phyloP scores from a whole-genome alignment of 306 rosid species.

The Lithocarpus polystachyus region DNA sequence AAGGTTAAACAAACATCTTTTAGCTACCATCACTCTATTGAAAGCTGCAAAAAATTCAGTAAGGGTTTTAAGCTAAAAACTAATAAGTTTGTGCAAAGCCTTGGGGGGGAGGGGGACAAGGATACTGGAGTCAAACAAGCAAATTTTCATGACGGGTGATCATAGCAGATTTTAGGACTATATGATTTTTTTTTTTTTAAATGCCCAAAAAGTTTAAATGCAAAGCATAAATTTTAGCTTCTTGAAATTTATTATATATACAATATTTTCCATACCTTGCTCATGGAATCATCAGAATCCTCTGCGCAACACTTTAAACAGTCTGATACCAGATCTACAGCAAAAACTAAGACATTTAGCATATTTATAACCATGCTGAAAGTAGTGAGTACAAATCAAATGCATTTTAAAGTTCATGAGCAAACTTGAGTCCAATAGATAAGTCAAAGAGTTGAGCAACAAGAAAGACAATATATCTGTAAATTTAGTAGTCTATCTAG shows the following conservation, averaged over 20 bases:
- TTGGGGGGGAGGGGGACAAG: not conserved
- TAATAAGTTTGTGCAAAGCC: not conserved
- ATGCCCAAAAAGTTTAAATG: too few species aligned
- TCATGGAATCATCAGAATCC: constrained; percentile 75
- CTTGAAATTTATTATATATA: not conserved
- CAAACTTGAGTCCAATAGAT: not conserved
- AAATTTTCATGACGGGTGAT: too few species aligned
- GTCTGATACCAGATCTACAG: constrained; percentile 74
- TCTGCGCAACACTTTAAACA: constrained; percentile 81
- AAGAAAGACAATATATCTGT: not conserved
- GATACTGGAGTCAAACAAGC: too few species aligned
- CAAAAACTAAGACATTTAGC: constrained; percentile 17
- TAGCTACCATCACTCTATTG: not conserved
- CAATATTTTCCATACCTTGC: constrained; percentile 49
- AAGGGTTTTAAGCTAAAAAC: not conserved
- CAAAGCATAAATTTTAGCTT: not conserved
- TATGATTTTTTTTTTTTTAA: too few species aligned
- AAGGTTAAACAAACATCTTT: too few species aligned
- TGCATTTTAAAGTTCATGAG: not conserved
- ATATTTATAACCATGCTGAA: not conserved
- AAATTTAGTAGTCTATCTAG: not conserved
- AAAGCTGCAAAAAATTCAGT: not conserved
- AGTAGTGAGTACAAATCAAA: constrained; percentile 9
- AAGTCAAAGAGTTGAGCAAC: constrained; percentile 1
- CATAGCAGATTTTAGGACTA: too few species aligned